Evolutionary conservation across 2,329 filamentous ascomycete genomes (phyloP), one percentile per base, ranked within the genome.

Genomic region (Aschersonia sp.): DNA sequence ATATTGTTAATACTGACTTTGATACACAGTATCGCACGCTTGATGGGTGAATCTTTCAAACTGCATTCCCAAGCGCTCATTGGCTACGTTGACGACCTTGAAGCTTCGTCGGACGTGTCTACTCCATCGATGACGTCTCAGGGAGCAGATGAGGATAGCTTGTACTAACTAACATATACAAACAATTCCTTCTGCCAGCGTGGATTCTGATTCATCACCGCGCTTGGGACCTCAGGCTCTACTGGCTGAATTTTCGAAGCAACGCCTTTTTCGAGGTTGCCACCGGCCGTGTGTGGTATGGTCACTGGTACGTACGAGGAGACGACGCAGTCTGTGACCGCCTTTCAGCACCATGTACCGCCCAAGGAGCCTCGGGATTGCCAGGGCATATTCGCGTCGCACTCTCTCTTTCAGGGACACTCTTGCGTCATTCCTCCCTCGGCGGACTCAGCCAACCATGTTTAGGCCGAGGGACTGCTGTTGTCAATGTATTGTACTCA

Each of bases 31-130:
- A 90, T 94, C 62, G 90, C 87, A 57, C 88, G 94, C 62, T 79
- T 97, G 45, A 95, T 97, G 85, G 92, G 92, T 59, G 92, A 97
- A 68, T 89, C 92, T 46, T 97, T 98, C 77, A 92, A 94, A 62
- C 80, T 95, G 49, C 90, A 97, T 68, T 86, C 89, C 39, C 89
- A 97, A 70, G 89, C 92, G 54, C 81, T 98, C 35, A 80, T 90
- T 55, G 89, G 90, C 64, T 97, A 95, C 61, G 88, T 95, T 62
- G 90, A 95, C 63, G 84, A 89, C 57, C 72, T 78, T 56, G 79
- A 83, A 64, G 78, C 72, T 56, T 81, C 79, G 55, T 80, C 77
- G n/a, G 79, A 77, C 56, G 78, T 79, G 45, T 82, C 80, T 45
- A 83, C 79, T 49, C 80, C 80, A 48, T 83, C 80, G 51, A 84